Evolutionary conservation across 1,284 basidiomycete genomes (phyloP), one percentile per base, ranked within the genome.

Genomic region (Phlebopus sp.): DNA sequence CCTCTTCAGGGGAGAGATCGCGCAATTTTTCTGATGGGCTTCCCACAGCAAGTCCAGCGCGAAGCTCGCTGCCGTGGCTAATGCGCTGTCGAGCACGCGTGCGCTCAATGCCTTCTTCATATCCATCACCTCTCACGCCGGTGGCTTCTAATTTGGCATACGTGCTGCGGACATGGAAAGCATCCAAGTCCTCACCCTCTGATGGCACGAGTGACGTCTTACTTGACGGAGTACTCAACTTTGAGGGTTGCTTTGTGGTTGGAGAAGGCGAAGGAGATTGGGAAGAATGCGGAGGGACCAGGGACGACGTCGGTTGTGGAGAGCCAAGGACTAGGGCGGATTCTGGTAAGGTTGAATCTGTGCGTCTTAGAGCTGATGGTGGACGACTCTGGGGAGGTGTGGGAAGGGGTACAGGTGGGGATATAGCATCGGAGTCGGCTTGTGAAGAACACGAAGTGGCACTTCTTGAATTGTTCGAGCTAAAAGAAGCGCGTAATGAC

Each of bases 101-200:
- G 35, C 92, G 81, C 70, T 97, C 93, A 13, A 93, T 77, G 31
- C 93, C 93, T 56, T 95, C 92, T 56, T 89, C 87, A 69, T 86
- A 92, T 0, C 93, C 93, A 64, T 97, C 93, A 3, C 93, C 93
- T 60, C 84, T 88, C 25, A 97, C 93, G 17, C 93, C 93, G 40
- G 79, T 79, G 8, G 78, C 69, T 38, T 96, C 91, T 13, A 97
- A 76, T 51, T 90, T 79, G 0, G 92, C 93, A 62, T 97, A 96
- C 0, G 91, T 94, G 46, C 82, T 88, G 31, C 92, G 81, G 9
- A 96, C 87, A 67, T 92, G 85, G 62, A 89, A 93, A 13, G 88
- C 80, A 65, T 95, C 92, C 44, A 82, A 67, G 56, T 95, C 91
- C 67, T 95, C 92, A 17, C 82, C 84, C 58, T 82, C 83, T 8